phyloP scores from a whole-genome alignment of 2,329 filamentous ascomycete species.

The Fusarium illudens region DNA sequence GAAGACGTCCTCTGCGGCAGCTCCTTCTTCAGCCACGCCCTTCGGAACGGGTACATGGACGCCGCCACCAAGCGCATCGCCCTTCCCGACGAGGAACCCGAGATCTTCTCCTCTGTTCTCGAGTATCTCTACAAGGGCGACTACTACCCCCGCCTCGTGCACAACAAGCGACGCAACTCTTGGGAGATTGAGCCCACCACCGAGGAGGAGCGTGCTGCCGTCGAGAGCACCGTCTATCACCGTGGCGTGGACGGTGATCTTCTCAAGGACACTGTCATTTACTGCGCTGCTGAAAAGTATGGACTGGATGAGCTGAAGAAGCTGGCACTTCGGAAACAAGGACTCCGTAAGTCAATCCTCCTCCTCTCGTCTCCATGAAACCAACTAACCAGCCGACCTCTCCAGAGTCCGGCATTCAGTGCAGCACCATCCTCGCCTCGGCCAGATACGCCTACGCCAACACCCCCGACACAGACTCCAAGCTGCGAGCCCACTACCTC shows the following conservation, averaged over 20 bases:
- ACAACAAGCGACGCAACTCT: constrained; percentile 80
- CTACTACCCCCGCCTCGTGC: constrained; percentile 84
- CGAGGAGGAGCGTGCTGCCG: constrained; percentile 54
- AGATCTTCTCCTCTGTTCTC: constrained; percentile 88
- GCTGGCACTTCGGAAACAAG: constrained; percentile 86
- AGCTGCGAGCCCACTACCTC: constrained; percentile 88
- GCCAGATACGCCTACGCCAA: constrained; percentile 91
- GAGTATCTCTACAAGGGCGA: constrained; percentile 96
- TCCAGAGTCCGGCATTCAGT: constrained; percentile 78
- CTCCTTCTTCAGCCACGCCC: constrained; percentile 71
- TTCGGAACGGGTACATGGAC: constrained; percentile 49
- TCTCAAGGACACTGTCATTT: constrained; percentile 89
- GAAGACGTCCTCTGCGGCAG: constrained; percentile 83
- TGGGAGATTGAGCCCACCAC: constrained; percentile 79
- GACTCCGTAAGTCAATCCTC: constrained; percentile 73
- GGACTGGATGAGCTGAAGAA: constrained; percentile 85
- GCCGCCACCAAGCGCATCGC: constrained; percentile 71
- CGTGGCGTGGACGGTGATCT: constrained; percentile 71
- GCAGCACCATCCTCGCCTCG: constrained; percentile 83
- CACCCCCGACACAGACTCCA: constrained; percentile 90
- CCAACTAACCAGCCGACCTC: not conserved
- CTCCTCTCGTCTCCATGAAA: not conserved
- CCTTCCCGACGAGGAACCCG: constrained; percentile 85
- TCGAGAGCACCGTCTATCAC: constrained; percentile 75
- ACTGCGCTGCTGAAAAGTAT: constrained; percentile 88